Conservation (phyloP, 1,284 basidiomycete species). For the Cutaneotrichosporon sp. region DNA sequence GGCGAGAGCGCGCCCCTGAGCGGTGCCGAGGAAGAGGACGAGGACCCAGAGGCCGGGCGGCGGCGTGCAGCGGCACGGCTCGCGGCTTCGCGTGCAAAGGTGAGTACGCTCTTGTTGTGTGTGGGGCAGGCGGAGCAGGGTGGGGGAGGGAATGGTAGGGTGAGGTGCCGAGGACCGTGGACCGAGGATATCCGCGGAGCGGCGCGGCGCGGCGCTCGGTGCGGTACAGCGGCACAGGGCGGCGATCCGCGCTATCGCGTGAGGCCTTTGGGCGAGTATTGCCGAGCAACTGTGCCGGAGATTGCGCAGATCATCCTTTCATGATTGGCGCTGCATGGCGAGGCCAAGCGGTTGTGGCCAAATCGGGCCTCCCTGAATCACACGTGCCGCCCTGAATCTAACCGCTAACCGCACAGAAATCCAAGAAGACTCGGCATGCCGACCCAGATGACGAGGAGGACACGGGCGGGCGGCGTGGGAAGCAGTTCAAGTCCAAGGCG, state of each 20-base stretch:
- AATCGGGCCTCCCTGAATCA: background rate
- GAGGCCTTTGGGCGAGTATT: background rate
- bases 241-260: background rate
- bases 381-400: background rate
- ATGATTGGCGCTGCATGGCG: background rate
- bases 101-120: background rate
- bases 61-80: conserved; percentile 22
- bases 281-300: background rate
- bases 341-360: background rate
- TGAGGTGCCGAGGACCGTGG: background rate
- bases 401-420: conserved; percentile 15
- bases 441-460: conserved; percentile 42
- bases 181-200: conserved; percentile 7
- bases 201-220: background rate
- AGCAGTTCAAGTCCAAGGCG: conserved; percentile 51
- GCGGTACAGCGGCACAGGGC: background rate
- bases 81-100: conserved; percentile 36
- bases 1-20: conserved; percentile 14
- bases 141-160: background rate
- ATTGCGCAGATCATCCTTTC: background rate
- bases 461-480: conserved; percentile 37
- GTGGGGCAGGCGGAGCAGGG: no score
- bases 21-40: conserved; percentile 21
- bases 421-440: conserved; percentile 21
- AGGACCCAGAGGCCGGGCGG: conserved; percentile 11